Evolutionary conservation across 257 asterid genomes (phyloP).

Genomic region (Pogostemon cablin): DNA sequence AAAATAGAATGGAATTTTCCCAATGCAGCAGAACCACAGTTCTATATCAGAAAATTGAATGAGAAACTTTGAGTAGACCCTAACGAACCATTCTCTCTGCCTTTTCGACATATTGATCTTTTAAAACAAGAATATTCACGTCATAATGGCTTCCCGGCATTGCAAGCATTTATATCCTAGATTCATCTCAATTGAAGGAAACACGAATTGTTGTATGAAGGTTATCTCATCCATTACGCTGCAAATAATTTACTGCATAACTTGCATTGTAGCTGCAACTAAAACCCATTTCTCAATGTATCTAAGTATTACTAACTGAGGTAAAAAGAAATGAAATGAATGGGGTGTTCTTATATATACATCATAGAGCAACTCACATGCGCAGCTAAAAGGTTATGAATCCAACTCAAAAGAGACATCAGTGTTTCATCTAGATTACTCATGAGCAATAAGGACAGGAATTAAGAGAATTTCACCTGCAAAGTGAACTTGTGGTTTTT

Average conservation of each 20-base stretch:
- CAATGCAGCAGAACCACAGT: not conserved
- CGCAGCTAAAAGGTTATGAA: not conserved
- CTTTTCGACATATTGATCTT: not conserved
- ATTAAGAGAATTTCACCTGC: slow-evolving; percentile 61
- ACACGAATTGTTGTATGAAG: not conserved
- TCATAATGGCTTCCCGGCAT: not conserved
- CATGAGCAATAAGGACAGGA: not conserved
- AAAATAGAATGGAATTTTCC: not conserved
- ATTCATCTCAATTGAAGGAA: not conserved
- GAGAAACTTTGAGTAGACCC: not conserved
- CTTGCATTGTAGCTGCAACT: too few relatives aligned
- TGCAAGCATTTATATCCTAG: not conserved
- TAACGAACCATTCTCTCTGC: not conserved
- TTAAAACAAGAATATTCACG: not conserved
- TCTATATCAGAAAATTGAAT: not conserved
- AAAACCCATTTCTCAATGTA: not conserved
- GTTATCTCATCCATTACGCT: not conserved
- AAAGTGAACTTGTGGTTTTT: slow-evolving; percentile 91
- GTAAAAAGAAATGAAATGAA: not conserved
- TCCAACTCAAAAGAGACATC: slow-evolving; percentile 4
- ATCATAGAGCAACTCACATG: not conserved
- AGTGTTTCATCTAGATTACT: not conserved
- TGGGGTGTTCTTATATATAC: not conserved
- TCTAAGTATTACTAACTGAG: not conserved
- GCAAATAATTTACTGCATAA: too few relatives aligned